Evolutionary conservation across 495 filamentous ascomycete species (phyloP), one percentile per base, ranked within the genome.

Genomic region (Penicillium egyptiacum): DNA sequence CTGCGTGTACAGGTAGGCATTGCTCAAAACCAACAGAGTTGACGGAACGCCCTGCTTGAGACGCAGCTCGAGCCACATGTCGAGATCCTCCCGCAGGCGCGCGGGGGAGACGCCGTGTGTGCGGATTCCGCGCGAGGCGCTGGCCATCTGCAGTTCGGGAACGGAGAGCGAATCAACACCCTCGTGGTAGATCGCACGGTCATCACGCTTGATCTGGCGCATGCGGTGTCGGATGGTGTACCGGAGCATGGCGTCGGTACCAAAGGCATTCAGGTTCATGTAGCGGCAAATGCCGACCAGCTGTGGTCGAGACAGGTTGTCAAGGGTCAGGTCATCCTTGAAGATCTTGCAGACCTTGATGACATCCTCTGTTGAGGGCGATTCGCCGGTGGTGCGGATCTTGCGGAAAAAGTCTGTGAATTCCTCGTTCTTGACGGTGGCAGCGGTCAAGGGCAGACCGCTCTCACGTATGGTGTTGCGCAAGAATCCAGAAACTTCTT

Each of bases 271-370:
- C 41, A 99, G 80, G 73, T 97, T 98, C 86, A 99, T 91, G 75
- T 99, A 99, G 17, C 91, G 89, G 78, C 93, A 96, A 83, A 99
- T 99, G 37, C 85, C 96, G 23, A 99, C 94, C 35, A 99, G 79
- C 70, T 99, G 94, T 17, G 94, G 93, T 48, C 94, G 84, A 3
- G 93, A 97, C 63, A 99, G 75, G 72, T 98, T 98, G 84, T 99
- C 94, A 16, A 99, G 82, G 0, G 94, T 99, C 57, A 99, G 67
- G 70, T 99, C 94, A 72, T 99, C 94, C 74, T 94, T 96, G 81
- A 99, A 99, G 66, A 96, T 88, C 81, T 99, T 96, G 86, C 95
- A 98, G 53, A 99, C 94, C 76, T 92, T 96, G 76, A 99, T 96
- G 58, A 99, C 89, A 68, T 98, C 94, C 58, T 88, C 83, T 41